Evolutionary conservation across 331 rosid species (phyloP), one percentile per base, ranked within the genome.

Genomic region (Phaseolus coccineus): DNA sequence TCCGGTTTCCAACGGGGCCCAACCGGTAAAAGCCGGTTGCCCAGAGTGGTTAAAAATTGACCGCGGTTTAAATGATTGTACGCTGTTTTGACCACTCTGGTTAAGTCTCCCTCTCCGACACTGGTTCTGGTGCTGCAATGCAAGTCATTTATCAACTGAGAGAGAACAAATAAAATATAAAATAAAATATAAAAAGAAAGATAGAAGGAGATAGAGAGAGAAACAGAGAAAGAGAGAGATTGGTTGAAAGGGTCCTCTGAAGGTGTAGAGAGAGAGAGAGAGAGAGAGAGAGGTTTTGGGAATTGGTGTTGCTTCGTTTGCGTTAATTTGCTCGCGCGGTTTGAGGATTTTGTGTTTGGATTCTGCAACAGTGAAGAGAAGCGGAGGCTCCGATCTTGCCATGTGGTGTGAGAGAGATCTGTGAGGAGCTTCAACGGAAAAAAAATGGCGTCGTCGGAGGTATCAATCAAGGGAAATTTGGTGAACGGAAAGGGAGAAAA

Each of bases 391-490:
- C 57, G 58, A 48, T 69, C 59, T 27, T 28, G 28, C 40, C 77
- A 80, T 80, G 89, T 80, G 79, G 55, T 16, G 63, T 16, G 61
- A 77, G 89, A 89, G 86, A 87, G 95, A 94, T 92, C 97, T 94
- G 88, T 80, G 85, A 58, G 69, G 69, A 80, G 61, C 6, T 48
- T 50, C 9, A 61, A 33, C 10, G 9, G 16, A 28, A 64, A 35
- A 31, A 8, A 56, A 80, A 90, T 92, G 98, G 76, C 94, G 64
- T 79, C 93, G 69, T 79, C 94, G 71, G 98, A 94, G 84, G 91
- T 86, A 58, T 85, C 91, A 15, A 79, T 83, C 53, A 91, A 87
- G 80, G 91, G 85, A 19, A 91, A 86, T 86, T 81, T 78, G n/a
- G 89, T 85, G 13, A 84, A 89, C 81, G 87, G 85, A 59, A 85